Percentiles rank a stretch among this genome's conserved stretches.
These are phyloP conservation scores for Sugiyamaella novakii DNA, from an alignment of 1,139 yeast species.

Conservation along the genomic window DNA sequence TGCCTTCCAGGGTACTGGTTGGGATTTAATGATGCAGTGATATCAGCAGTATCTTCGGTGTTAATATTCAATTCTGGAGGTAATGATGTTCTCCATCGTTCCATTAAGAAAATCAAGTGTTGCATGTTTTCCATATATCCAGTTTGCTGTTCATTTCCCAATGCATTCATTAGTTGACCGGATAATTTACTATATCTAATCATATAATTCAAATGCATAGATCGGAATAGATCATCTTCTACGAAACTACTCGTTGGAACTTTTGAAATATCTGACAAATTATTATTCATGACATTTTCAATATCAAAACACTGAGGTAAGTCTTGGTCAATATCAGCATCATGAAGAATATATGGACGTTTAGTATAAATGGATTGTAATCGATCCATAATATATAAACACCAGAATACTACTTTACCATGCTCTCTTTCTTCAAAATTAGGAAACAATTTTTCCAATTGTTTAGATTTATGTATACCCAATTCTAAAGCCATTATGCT, in stretches of 20 bases:
- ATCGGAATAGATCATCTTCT: constrained; percentile 29
- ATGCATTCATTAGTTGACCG: constrained; percentile 23
- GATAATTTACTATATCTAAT: constrained; percentile 29
- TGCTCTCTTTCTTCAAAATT: constrained; percentile 25
- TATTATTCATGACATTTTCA: not conserved
- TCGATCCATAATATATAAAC: constrained; percentile 31
- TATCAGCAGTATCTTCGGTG: not conserved
- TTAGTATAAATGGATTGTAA: constrained; percentile 31
- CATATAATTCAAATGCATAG: constrained; percentile 30
- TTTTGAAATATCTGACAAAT: not conserved
- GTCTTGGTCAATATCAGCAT: constrained; percentile 31
- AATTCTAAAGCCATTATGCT: constrained; percentile 31
- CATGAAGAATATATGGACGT: constrained; percentile 31
- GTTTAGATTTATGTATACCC: constrained; percentile 30
- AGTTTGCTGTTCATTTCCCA: constrained; percentile 3
- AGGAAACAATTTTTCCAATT: constrained; percentile 23
- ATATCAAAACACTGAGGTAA: constrained; percentile 23
- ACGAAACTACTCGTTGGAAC: constrained; percentile 1
- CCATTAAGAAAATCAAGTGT: constrained; percentile 20
- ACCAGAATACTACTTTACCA: constrained; percentile 32
- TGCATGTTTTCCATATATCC: constrained; percentile 8
- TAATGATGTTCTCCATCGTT: constrained; percentile 26
- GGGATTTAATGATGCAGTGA: too few species aligned
- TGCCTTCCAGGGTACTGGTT: constrained; percentile 4
- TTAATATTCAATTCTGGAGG: constrained; percentile 28